Evolutionary conservation across 768 basidiomycete species (phyloP), one percentile per base, ranked within the genome.

Genomic region (Chalciporus piperatus): DNA sequence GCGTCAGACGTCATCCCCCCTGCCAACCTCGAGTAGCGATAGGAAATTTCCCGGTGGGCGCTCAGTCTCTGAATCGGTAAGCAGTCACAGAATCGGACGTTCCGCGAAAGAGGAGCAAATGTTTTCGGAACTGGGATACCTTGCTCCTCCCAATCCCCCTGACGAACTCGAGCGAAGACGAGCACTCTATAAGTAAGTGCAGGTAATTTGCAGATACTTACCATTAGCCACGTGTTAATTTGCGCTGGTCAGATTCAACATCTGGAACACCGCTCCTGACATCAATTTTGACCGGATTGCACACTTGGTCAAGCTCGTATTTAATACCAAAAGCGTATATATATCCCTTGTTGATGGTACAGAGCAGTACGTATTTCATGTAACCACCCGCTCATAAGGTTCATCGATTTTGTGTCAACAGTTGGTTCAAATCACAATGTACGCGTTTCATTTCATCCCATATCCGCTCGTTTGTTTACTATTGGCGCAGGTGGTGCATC

Each of bases 361-460:
- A 39, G 87, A 89, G 52, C 88, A 92, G 87, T 90, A 70, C 69
- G 87, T 65, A 37, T 37, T 6, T n/a, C 48, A 14, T 49, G 50
- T 54, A 50, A 13, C 33, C 46, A 25, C 33, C 19, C 38, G 46
- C 5, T 58, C 19, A 20, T 32, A 33, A 39, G 32, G 14, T 28
- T 49, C 19, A 48, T 59, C 64, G 23, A 59, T 39, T 39, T 27
- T 35, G 22, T 35, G 50, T 27, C 2, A 19, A 23, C 48, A 90
- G 87, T 62, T 96, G 92, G 89, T 85, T 89, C 66, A 97, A 97
- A 71, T 85, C 89, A 7, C 85, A 92, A 71, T 89, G 90, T 92
- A 68, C 67, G 80, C 66, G 44, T 49, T 43, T 39, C 44, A n/a
- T 25, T 45, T 7, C 13, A 8, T 48, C 27, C 13, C 30, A 28